phyloP scores from a whole-genome alignment of 352 stramenopile genomes.

The Pilasporangium apinafurcum region DNA sequence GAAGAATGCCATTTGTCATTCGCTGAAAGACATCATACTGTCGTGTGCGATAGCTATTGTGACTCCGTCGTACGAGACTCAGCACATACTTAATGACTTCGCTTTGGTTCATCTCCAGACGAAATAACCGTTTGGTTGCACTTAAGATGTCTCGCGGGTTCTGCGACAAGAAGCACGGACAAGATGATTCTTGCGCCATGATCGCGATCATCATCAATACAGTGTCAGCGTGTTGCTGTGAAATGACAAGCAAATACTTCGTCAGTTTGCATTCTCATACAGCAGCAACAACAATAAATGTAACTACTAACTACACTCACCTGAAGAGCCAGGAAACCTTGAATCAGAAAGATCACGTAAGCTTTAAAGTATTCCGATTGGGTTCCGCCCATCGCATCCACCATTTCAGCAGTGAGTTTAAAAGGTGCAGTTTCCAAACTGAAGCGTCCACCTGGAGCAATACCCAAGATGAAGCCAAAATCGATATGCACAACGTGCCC shows the following conservation, averaged over 20 bases:
- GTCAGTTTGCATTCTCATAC: too few relatives aligned
- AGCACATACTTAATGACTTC: conserved; percentile 89
- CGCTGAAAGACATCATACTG: conserved; percentile 91
- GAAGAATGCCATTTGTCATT: conserved; percentile 89
- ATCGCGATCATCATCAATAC: conserved; percentile 97
- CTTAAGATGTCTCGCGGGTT: conserved; percentile 70
- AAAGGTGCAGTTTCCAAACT: conserved; percentile 97
- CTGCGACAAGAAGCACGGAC: conserved; percentile 92
- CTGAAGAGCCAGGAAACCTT: conserved; percentile 95
- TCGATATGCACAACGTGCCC: conserved; percentile 99
- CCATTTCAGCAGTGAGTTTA: conserved; percentile 98
- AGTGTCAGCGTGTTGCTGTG: conserved; percentile 86
- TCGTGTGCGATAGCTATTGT: conserved; percentile 87
- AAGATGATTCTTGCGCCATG: conserved; percentile 93
- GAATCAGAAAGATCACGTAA: conserved; percentile 97
- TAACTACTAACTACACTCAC: conserved; percentile 15
- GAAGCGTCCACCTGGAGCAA: conserved; percentile 92
- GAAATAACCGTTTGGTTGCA: conserved; percentile 73
- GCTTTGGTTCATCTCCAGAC: conserved; percentile 72
- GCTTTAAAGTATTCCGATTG: conserved; percentile 92
- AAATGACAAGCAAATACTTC: conserved; percentile 7
- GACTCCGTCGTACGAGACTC: conserved; percentile 82
- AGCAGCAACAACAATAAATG: conserved; percentile 4
- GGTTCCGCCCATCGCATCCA: conserved; percentile 94
- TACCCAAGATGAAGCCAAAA: conserved; percentile 99